These are phyloP conservation scores for Lantana camara DNA, from an alignment of 257 asterid species.

Conservation along the genomic window DNA sequence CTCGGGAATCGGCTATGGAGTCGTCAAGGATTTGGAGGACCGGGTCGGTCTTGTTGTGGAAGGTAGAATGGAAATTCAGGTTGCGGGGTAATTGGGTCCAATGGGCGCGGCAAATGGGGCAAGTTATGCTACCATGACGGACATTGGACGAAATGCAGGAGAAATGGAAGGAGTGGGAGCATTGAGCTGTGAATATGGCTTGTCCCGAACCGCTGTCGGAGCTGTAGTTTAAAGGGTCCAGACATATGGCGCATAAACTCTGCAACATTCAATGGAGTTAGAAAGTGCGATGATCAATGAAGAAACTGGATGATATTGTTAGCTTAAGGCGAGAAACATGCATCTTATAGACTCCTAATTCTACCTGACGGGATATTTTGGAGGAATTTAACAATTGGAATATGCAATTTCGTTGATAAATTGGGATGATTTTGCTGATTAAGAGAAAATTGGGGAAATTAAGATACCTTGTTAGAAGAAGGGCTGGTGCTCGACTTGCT, in stretches of 20 bases:
- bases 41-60: conserved; percentile 52
- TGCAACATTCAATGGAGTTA: conserved; percentile 32
- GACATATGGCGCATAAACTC: conserved; percentile 64
- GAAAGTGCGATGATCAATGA: conserved; percentile 5
- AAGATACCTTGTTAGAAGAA: conserved; percentile 43
- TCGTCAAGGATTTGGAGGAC: conserved; percentile 62
- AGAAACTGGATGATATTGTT: background rate
- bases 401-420: background rate
- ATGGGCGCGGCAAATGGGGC: conserved; percentile 74
- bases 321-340: too few relatives aligned
- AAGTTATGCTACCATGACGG: conserved; percentile 65
- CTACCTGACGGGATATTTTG: background rate
- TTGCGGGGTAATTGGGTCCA: conserved; percentile 71
- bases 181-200: conserved; percentile 74
- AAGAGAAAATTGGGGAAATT: background rate
- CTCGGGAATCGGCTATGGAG: conserved; percentile 59
- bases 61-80: conserved; percentile 38
- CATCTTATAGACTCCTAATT: background rate
- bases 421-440: background rate
- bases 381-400: background rate
- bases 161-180: conserved; percentile 71
- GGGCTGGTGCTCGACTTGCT: conserved; percentile 33
- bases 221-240: conserved; percentile 55
- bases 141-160: conserved; percentile 69
- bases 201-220: conserved; percentile 50